Percentiles rank a stretch among this genome's conserved stretches.
phyloP scores from a whole-genome alignment of 108 stramenopile genomes.

The Skeletonema potamos region DNA sequence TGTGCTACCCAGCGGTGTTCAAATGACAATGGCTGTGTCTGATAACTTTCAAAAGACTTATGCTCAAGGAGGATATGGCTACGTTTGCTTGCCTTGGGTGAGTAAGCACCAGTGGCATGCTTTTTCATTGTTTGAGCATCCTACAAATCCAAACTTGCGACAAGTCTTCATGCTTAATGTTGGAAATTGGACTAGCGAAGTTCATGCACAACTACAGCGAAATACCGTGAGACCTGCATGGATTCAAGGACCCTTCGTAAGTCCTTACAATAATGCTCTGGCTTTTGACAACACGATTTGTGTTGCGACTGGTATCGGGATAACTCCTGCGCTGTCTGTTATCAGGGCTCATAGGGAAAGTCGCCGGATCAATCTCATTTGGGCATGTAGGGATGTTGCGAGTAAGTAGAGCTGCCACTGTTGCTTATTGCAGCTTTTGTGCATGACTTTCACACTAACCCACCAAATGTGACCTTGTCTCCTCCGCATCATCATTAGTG shows the following conservation, averaged over 20 bases:
- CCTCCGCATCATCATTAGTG: background rate
- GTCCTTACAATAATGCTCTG: slow-evolving; percentile 47
- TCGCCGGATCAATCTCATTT: slow-evolving; percentile 50
- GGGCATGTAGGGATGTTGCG: slow-evolving; percentile 45
- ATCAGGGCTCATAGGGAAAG: slow-evolving; percentile 43
- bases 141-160: slow-evolving; percentile 29
- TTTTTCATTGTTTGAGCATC: slow-evolving; percentile 51
- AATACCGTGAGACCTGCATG: slow-evolving; percentile 49
- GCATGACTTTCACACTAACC: too few species aligned
- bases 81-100: slow-evolving; percentile 54
- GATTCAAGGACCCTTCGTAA: slow-evolving; percentile 51
- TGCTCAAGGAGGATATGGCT: slow-evolving; percentile 40
- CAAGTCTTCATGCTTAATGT: slow-evolving; percentile 52
- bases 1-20: slow-evolving; percentile 31
- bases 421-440: background rate
- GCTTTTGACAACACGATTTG: slow-evolving; percentile 49
- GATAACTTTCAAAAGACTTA: slow-evolving; percentile 35
- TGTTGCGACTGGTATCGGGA: slow-evolving; percentile 52
- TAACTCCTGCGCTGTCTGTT: slow-evolving; percentile 52
- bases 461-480: background rate
- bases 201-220: slow-evolving; percentile 37
- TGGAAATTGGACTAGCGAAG: slow-evolving; percentile 52
- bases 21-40: slow-evolving; percentile 37
- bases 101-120: slow-evolving; percentile 53
- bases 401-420: slow-evolving; percentile 8